Evolutionary conservation across 345 rosid species (phyloP).

Genomic region (Salix exigua): DNA sequence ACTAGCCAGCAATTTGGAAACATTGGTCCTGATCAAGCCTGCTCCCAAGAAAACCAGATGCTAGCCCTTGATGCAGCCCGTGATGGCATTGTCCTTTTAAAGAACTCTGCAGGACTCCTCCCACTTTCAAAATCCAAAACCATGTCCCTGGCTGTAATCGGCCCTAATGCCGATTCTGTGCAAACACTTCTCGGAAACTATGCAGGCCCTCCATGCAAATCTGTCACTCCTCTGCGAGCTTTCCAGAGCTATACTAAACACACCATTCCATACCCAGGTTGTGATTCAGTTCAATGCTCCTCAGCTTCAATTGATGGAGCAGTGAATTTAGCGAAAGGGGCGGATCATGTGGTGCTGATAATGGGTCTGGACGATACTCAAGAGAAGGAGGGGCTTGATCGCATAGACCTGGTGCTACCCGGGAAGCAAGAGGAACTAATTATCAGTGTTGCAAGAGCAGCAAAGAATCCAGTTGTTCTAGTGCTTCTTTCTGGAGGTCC

Average conservation of each 20-base stretch:
- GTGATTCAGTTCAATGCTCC: constrained; percentile 62
- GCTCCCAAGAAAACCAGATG: constrained; percentile 64
- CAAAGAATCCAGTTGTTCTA: constrained; percentile 62
- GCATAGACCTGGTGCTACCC: constrained; percentile 60
- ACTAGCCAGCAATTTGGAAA: constrained; percentile 48
- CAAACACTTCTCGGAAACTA: constrained; percentile 75
- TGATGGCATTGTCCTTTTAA: constrained; percentile 81
- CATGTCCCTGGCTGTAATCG: constrained; percentile 62
- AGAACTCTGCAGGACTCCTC: constrained; percentile 53
- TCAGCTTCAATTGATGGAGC: constrained; percentile 50
- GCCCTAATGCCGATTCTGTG: constrained; percentile 68
- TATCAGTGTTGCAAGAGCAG: constrained; percentile 49
- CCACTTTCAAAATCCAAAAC: constrained; percentile 50
- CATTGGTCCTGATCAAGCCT: constrained; percentile 56
- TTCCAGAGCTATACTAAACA: constrained; percentile 47
- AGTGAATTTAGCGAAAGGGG: constrained; percentile 46
- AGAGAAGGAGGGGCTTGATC: constrained; percentile 72
- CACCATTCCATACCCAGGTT: constrained; percentile 50
- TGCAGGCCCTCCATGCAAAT: constrained; percentile 69
- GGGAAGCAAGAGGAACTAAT: constrained; percentile 73
- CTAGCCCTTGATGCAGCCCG: constrained; percentile 88
- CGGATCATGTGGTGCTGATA: constrained; percentile 62
- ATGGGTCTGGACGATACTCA: constrained; percentile 87
- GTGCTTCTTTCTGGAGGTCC: constrained; percentile 88
- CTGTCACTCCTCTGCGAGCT: constrained; percentile 54